Evolutionary conservation across 805 yeast species (phyloP).

Genomic region (Nakazawaea pomicola): DNA sequence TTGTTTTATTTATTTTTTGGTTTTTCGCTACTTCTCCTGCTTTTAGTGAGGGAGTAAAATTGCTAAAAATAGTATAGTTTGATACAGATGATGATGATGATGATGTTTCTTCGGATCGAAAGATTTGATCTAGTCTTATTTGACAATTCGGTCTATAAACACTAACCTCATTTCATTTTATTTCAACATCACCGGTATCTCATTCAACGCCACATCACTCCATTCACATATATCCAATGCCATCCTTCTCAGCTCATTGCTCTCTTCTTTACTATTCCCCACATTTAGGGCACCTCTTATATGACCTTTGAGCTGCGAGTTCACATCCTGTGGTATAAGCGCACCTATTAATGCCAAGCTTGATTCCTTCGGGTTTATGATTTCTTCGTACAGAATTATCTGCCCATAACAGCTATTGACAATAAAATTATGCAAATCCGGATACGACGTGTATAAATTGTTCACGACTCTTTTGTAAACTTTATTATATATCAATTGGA

Average conservation of each 20-base stretch:
- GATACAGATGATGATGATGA: too few relatives aligned
- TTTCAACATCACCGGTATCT: constrained; percentile 10
- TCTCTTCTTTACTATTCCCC: constrained; percentile 64
- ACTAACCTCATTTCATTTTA: too few relatives aligned
- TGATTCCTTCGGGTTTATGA: constrained; percentile 64
- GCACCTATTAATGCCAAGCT: constrained; percentile 73
- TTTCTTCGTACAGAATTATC: constrained; percentile 60
- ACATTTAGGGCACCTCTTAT: constrained; percentile 78
- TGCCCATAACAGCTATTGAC: constrained; percentile 74
- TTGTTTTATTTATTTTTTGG: not conserved
- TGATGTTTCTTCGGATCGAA: too few relatives aligned
- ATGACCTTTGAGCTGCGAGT: constrained; percentile 90
- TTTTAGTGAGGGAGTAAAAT: too few relatives aligned
- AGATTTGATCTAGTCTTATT: too few relatives aligned
- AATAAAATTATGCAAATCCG: constrained; percentile 77
- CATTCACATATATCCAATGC: constrained; percentile 63
- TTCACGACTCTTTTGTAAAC: constrained; percentile 60
- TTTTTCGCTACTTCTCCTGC: not conserved
- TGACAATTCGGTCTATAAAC: too few relatives aligned
- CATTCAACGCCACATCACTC: constrained; percentile 67
- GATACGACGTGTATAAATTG: constrained; percentile 72
- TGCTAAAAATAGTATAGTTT: constrained; percentile 4
- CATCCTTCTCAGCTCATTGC: constrained; percentile 54
- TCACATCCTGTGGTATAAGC: constrained; percentile 87
- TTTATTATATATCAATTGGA: constrained; percentile 78